Percentiles rank a stretch among this genome's conserved stretches.
These are phyloP conservation scores for Pleurostoma richardsiae DNA, from an alignment of 2,329 filamentous ascomycete genomes.

Conservation along the genomic window DNA sequence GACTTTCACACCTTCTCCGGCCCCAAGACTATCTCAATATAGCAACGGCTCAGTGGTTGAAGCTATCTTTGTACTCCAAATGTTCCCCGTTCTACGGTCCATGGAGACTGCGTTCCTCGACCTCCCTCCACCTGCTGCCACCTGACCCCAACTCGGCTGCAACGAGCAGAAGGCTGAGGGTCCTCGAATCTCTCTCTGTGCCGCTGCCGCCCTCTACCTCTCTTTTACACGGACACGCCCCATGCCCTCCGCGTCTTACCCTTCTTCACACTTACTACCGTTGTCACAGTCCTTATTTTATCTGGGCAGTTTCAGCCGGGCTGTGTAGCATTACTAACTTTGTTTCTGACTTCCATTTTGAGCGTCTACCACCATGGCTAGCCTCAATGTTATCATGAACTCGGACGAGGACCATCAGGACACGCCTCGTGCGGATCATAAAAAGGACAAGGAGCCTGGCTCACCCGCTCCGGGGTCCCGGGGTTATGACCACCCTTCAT, in stretches of 20 bases:
- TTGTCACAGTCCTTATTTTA: constrained; percentile 24
- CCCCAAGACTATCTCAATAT: constrained; percentile 30
- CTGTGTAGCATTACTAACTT: constrained; percentile 41
- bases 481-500: constrained; percentile 27
- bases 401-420: constrained; percentile 42
- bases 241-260: constrained; percentile 13
- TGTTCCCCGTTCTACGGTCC: constrained; percentile 29
- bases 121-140: constrained; percentile 16
- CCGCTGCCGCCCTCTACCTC: constrained; percentile 8
- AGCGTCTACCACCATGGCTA: constrained; percentile 42
- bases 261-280: constrained; percentile 22
- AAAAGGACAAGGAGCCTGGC: constrained; percentile 37
- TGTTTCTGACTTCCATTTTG: constrained; percentile 35
- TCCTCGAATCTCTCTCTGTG: constrained; percentile 9
- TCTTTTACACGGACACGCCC: constrained; percentile 12
- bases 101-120: constrained; percentile 23
- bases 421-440: constrained; percentile 30
- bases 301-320: constrained; percentile 30
- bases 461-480: constrained; percentile 26
- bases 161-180: constrained; percentile 31
- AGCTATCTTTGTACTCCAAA: constrained; percentile 23
- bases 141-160: constrained; percentile 18
- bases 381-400: constrained; percentile 54
- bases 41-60: constrained; percentile 30
- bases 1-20: constrained; percentile 14